Conservation (phyloP, 768 basidiomycete genomes). For the Mycena pura region DNA sequence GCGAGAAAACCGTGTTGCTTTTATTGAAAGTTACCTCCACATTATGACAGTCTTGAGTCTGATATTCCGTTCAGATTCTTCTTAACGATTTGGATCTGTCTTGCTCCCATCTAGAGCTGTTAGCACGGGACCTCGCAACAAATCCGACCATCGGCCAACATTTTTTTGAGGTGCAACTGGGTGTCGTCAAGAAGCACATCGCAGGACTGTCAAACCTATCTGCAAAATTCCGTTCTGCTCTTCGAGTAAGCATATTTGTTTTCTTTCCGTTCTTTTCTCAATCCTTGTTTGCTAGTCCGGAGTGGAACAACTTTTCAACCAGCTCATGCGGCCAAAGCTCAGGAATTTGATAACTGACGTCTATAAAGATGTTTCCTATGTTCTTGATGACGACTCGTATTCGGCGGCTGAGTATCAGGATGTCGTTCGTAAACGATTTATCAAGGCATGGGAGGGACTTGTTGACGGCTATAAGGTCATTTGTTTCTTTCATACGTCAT, state of each 20-base stretch:
- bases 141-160: slow-evolving; percentile 67
- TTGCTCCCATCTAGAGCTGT: slow-evolving; percentile 84
- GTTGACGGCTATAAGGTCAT: slow-evolving; percentile 87
- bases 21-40: slow-evolving; percentile 68
- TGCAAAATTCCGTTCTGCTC: slow-evolving; percentile 70
- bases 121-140: slow-evolving; percentile 68
- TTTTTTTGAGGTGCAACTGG: slow-evolving; percentile 66
- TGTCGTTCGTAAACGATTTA: slow-evolving; percentile 86
- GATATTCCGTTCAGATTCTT: slow-evolving; percentile 61
- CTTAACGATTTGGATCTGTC: slow-evolving; percentile 97
- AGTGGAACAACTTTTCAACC: slow-evolving; percentile 94
- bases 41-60: not conserved
- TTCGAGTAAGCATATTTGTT: slow-evolving; percentile 60
- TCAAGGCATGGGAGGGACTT: slow-evolving; percentile 85
- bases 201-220: slow-evolving; percentile 59
- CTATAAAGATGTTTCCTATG: slow-evolving; percentile 89
- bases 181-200: slow-evolving; percentile 54
- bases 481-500: not conserved
- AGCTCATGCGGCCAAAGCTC: slow-evolving; percentile 86
- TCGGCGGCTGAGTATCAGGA: slow-evolving; percentile 85
- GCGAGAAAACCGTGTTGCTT: slow-evolving; percentile 77
- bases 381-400: slow-evolving; percentile 90
- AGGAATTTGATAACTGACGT: slow-evolving; percentile 85
- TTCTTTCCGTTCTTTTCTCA: not conserved
- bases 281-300: slow-evolving; percentile 68